A percentile compares a stretch with the other conserved stretches of the same genome.
phyloP scores from a whole-genome alignment of 768 basidiomycete species.

The Cystoderma amianthinum region DNA sequence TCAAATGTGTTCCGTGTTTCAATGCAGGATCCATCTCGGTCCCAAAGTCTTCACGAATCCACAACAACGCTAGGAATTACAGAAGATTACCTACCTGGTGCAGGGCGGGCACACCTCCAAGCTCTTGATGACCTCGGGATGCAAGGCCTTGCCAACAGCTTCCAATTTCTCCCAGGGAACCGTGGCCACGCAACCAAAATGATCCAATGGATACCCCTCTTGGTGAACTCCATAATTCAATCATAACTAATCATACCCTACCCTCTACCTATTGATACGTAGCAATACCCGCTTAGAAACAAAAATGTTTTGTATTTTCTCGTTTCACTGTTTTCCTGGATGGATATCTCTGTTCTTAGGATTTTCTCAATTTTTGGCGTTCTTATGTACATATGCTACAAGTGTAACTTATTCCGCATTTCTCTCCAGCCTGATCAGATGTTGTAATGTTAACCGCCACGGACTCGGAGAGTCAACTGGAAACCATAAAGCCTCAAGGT shows the following conservation, averaged over 20 bases:
- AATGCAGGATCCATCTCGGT: constrained; percentile 44
- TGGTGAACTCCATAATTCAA: constrained; percentile 28
- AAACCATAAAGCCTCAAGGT: no score
- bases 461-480: no score
- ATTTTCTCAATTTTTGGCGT: no score
- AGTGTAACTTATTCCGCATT: no score
- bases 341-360: no score
- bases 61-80: constrained; percentile 58
- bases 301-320: background rate
- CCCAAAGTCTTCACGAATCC: constrained; percentile 35
- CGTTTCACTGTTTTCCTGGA: background rate
- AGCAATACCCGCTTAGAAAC: background rate
- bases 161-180: constrained; percentile 58
- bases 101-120: constrained; percentile 44
- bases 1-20: constrained; percentile 74
- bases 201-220: constrained; percentile 66
- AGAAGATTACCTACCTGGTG: constrained; percentile 45
- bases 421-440: no score
- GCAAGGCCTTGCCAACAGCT: constrained; percentile 68
- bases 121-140: constrained; percentile 68
- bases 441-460: no score
- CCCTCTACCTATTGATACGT: background rate
- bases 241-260: constrained; percentile 4
- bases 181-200: constrained; percentile 53
- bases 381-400: no score